Conservation (phyloP, 225 moss, liverwort and hornwort species). For the Lunularia cruciata region DNA sequence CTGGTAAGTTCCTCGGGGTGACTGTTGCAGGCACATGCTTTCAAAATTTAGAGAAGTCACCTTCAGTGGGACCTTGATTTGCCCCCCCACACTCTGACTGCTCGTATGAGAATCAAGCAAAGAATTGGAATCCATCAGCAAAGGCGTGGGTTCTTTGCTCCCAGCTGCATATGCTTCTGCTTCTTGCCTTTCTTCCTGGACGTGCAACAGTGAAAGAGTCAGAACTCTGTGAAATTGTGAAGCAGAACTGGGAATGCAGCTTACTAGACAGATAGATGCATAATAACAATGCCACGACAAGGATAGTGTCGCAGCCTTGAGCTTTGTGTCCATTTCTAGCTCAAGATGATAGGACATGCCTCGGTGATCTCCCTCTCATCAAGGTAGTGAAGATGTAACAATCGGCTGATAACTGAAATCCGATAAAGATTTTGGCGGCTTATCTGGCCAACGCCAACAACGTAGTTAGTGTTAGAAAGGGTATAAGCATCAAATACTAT, state of each 20-base stretch:
- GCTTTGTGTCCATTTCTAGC: too few species aligned
- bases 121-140: conserved; percentile 54
- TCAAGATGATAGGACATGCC: conserved; percentile 34
- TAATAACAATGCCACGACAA: background rate
- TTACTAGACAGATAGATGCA: too few species aligned
- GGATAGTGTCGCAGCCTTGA: background rate
- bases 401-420: conserved; percentile 62
- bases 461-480: too few species aligned
- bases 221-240: background rate
- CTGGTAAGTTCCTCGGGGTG: conserved; percentile 46
- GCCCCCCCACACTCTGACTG: conserved; percentile 43
- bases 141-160: conserved; percentile 51
- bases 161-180: conserved; percentile 55
- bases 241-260: background rate
- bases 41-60: conserved; percentile 92
- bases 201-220: background rate
- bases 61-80: conserved; percentile 79
- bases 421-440: conserved; percentile 88
- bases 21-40: conserved; percentile 60
- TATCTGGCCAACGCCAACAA: conserved; percentile 65
- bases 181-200: conserved; percentile 87
- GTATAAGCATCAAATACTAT: too few species aligned
- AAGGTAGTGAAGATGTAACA: conserved; percentile 69
- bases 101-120: conserved; percentile 47
- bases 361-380: conserved; percentile 72